Evolutionary conservation across 768 basidiomycete species (phyloP), one percentile per base, ranked within the genome.

Genomic region (Hysterangium stoloniferum): DNA sequence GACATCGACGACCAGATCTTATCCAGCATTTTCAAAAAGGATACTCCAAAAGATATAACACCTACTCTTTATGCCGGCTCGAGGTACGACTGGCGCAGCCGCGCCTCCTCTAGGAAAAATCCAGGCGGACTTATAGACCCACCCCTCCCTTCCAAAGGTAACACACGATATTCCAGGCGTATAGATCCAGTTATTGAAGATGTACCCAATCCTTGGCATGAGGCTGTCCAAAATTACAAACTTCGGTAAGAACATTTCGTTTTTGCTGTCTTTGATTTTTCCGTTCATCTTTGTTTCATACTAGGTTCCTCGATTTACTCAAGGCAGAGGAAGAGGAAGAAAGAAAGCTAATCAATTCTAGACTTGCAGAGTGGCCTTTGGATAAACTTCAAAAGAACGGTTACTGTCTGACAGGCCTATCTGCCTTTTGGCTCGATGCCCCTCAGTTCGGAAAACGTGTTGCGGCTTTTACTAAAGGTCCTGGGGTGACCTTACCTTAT

Each of bases 301-400:
- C 20, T 40, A 80, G 77, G 35, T 74, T 89, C 57, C 46, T 68
- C 13, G 70, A 72, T 1, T 54, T 79, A 6, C 57, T 78, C 6
- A 62, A 70, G 8, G 70, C 75, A 11, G 89, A 92, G 64, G 80
- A 83, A 61, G 71, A 68, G 1, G 79, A 86, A 57, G 78, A 76
- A 33, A 79, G 82, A 54, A 72, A 73, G 1, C 70, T 77, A 1
- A 61, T 86, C 20, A 71, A 71, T 44, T 71, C 84, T 54, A 78
- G 89, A 31, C 71, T 92, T 13, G 70, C 78, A 1, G 75, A 73
- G 13, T 90, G 88, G 89, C 70, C 77, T 9, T 50, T 82, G 4
- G 67, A 72, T 24, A 73, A 76, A 19, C 66, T 91, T 36, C 66
- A 72, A 55, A 67, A 74, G n/a, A 82, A 84, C 57, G 89, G 89